phyloP scores from a whole-genome alignment of 352 stramenopile genomes.

The Pythium dissotocum region DNA sequence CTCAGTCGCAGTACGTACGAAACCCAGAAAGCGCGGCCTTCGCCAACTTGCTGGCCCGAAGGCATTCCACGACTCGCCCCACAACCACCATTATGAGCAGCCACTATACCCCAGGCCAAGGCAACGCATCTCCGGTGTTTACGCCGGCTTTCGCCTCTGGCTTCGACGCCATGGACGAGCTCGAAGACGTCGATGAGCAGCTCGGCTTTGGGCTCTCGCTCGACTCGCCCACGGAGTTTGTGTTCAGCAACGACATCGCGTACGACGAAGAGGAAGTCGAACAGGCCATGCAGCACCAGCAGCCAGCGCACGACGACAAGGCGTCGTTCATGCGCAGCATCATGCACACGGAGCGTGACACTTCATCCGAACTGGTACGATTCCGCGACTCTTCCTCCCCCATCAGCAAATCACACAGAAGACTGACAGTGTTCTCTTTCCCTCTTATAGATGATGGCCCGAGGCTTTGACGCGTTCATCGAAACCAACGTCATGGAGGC shows the following conservation, averaged over 20 bases:
- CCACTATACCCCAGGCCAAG: neutral
- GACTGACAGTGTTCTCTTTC: conserved; percentile 5
- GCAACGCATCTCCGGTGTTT: conserved; percentile 19
- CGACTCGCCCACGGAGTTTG: conserved; percentile 31
- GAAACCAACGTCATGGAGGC: conserved; percentile 27
- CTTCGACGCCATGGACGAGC: conserved; percentile 11
- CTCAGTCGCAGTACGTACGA: conserved; percentile 6
- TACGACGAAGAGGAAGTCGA: conserved; percentile 25
- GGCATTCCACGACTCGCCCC: conserved; percentile 22
- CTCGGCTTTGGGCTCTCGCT: conserved; percentile 33
- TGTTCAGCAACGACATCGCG: conserved; percentile 36
- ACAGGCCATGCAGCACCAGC: conserved; percentile 17
- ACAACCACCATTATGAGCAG: conserved; percentile 3
- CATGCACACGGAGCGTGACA: conserved; percentile 26
- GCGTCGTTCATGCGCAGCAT: conserved; percentile 26
- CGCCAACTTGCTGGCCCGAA: neutral
- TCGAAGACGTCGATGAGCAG: conserved; percentile 24
- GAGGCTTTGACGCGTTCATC: conserved; percentile 25
- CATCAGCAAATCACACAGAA: neutral
- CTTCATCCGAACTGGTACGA: conserved; percentile 22
- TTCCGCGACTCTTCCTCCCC: neutral
- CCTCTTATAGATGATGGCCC: conserved; percentile 25
- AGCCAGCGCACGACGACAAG: conserved; percentile 28
- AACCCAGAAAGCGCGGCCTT: conserved; percentile 17
- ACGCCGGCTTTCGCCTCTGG: conserved; percentile 19